Evolutionary conservation across 2,329 filamentous ascomycete genomes (phyloP).

Genomic region (Colletotrichum tropicale): DNA sequence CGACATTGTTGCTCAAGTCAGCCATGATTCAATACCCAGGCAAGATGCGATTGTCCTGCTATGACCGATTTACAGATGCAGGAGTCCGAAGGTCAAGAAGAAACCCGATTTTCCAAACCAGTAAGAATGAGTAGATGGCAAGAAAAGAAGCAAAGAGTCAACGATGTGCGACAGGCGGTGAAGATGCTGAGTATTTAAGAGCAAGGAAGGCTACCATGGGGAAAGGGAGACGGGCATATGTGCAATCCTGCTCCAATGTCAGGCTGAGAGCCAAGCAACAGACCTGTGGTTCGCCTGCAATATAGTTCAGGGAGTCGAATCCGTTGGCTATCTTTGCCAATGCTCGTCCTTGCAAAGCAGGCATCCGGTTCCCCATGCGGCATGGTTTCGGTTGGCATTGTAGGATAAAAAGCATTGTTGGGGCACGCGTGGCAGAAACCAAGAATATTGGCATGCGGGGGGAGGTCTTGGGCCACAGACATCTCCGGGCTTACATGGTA

Average conservation of each 20-base stretch:
- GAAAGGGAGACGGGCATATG: background rate
- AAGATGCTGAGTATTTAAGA: background rate
- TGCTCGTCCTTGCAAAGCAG: background rate
- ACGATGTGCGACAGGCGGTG: background rate
- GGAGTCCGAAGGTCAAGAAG: background rate
- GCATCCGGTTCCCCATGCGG: background rate
- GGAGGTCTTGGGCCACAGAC: background rate
- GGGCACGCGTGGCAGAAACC: background rate
- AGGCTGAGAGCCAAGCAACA: background rate
- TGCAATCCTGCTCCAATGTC: background rate
- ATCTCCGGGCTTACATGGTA: background rate
- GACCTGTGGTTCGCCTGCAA: background rate
- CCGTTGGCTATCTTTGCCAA: background rate
- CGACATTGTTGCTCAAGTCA: background rate
- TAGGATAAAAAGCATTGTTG: background rate
- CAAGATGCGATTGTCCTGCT: background rate
- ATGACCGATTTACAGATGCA: background rate
- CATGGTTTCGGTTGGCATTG: background rate
- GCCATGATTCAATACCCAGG: background rate
- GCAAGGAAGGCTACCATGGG: background rate
- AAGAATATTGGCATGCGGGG: background rate
- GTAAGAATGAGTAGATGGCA: background rate
- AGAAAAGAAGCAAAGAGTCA: background rate
- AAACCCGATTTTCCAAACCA: background rate
- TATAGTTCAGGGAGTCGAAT: background rate